A percentile compares a stretch with the other conserved stretches of the same genome.
Conservation (phyloP, 768 basidiomycete genomes). For the Tephrocybe sp. region DNA sequence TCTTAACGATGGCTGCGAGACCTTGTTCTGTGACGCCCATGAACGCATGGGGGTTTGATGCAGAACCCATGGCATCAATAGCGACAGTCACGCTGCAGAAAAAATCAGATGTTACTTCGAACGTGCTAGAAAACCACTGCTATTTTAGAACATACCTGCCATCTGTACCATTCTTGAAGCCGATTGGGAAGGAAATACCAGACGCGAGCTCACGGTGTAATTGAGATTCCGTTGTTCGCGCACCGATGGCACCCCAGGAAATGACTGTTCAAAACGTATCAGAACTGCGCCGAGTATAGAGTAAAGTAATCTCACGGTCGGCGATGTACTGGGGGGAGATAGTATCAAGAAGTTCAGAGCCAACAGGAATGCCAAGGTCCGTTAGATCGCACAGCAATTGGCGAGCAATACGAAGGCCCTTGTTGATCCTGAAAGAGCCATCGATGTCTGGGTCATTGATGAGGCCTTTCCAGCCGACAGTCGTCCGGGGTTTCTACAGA, state of each 20-base stretch:
- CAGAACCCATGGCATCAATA: slow-evolving; percentile 94
- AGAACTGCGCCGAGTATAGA: background rate
- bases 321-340: slow-evolving; percentile 78
- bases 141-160: slow-evolving; percentile 51
- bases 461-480: slow-evolving; percentile 96
- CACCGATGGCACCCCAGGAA: slow-evolving; percentile 96
- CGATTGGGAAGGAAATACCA: slow-evolving; percentile 96
- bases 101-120: background rate
- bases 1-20: slow-evolving; percentile 94
- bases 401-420: slow-evolving; percentile 85
- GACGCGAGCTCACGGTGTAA: slow-evolving; percentile 95
- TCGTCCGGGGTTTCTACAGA: slow-evolving; percentile 88
- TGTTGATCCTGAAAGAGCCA: slow-evolving; percentile 95
- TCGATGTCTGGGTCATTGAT: slow-evolving; percentile 96
- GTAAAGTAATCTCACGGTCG: slow-evolving; percentile 48
- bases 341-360: slow-evolving; percentile 88
- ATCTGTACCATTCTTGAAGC: slow-evolving; percentile 99
- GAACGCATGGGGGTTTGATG: slow-evolving; percentile 92
- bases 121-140: background rate
- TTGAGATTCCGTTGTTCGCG: slow-evolving; percentile 96
- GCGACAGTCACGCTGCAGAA: slow-evolving; percentile 74
- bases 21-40: slow-evolving; percentile 89
- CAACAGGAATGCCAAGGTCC: slow-evolving; percentile 86
- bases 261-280: slow-evolving; percentile 42
- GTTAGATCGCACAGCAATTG: slow-evolving; percentile 92